These are phyloP conservation scores for Pythium diclinum DNA, from an alignment of 352 stramenopile species.

Conservation along the genomic window DNA sequence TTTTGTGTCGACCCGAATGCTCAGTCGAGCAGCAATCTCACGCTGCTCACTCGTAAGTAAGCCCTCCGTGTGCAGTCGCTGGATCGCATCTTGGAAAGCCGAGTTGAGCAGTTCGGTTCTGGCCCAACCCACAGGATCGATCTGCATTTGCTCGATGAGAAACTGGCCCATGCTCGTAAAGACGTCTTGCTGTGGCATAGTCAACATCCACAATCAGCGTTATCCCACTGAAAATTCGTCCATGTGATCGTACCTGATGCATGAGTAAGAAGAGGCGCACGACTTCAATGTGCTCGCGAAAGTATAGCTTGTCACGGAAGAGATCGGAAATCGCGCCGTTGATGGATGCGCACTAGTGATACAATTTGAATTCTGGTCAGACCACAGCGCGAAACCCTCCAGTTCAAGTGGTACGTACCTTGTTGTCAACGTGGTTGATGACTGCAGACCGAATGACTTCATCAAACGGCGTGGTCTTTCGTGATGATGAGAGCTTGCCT, in stretches of 20 bases:
- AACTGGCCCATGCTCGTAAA: constrained; percentile 46
- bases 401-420: constrained; percentile 19
- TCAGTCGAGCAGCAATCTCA: constrained; percentile 43
- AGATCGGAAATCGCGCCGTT: constrained; percentile 49
- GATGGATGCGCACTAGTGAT: constrained; percentile 40
- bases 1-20: constrained; percentile 48
- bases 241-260: constrained; percentile 43
- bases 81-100: constrained; percentile 51
- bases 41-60: constrained; percentile 35
- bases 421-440: constrained; percentile 17
- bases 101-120: constrained; percentile 52
- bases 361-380: constrained; percentile 1
- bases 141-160: constrained; percentile 52
- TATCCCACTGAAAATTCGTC: not conserved
- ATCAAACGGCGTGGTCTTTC: not conserved
- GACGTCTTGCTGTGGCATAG: constrained; percentile 54
- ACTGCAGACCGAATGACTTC: constrained; percentile 9
- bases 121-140: constrained; percentile 54
- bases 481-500: not conserved
- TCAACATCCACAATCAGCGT: not conserved
- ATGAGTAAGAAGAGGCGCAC: constrained; percentile 69
- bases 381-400: not conserved
- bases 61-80: constrained; percentile 46
- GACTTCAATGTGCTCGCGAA: constrained; percentile 46
- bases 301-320: constrained; percentile 51